Percentiles rank a stretch among this genome's conserved stretches.
phyloP scores from a whole-genome alignment of 2,329 filamentous ascomycete species.

The Colletotrichum euphorbiae region DNA sequence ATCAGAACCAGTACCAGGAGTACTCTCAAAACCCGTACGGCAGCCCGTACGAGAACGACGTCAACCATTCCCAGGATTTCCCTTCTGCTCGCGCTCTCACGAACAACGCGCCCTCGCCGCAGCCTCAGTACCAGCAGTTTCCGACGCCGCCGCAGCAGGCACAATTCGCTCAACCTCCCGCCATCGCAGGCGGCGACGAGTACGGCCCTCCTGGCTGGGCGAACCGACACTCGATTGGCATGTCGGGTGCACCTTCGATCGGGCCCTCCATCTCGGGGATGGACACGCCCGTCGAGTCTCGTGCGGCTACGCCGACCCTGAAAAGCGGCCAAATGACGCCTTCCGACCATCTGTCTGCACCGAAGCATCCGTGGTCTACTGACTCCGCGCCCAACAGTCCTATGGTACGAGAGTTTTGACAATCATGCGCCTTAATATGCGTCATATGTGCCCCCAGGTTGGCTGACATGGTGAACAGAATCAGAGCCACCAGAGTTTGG shows the following conservation, averaged over 20 bases:
- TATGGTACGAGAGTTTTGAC: constrained; percentile 42
- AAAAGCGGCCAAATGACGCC: constrained; percentile 46
- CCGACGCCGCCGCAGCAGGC: constrained; percentile 15
- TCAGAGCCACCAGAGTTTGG: constrained; percentile 56
- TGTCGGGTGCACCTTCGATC: constrained; percentile 33
- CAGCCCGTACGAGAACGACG: constrained; percentile 13
- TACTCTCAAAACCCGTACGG: constrained; percentile 1
- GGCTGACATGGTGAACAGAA: constrained; percentile 46
- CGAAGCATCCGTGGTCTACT: constrained; percentile 35
- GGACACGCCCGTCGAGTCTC: constrained; percentile 41
- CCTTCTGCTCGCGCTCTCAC: constrained; percentile 32
- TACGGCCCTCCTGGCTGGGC: constrained; percentile 39
- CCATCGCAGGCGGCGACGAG: constrained; percentile 28
- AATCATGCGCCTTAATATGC: too few relatives aligned
- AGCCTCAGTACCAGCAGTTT: constrained; percentile 32
- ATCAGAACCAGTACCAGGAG: constrained; percentile 43
- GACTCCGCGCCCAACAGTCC: constrained; percentile 43
- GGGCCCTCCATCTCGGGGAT: constrained; percentile 38
- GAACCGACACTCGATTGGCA: constrained; percentile 37
- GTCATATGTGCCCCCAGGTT: not conserved
- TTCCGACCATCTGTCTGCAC: constrained; percentile 37
- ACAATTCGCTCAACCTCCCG: constrained; percentile 12
- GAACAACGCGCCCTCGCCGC: constrained; percentile 29
- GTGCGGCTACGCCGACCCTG: constrained; percentile 47
- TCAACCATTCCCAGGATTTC: constrained; percentile 19